Evolutionary conservation across 352 stramenopile species (phyloP).

Genomic region (Globisporangium uncinulatum): DNA sequence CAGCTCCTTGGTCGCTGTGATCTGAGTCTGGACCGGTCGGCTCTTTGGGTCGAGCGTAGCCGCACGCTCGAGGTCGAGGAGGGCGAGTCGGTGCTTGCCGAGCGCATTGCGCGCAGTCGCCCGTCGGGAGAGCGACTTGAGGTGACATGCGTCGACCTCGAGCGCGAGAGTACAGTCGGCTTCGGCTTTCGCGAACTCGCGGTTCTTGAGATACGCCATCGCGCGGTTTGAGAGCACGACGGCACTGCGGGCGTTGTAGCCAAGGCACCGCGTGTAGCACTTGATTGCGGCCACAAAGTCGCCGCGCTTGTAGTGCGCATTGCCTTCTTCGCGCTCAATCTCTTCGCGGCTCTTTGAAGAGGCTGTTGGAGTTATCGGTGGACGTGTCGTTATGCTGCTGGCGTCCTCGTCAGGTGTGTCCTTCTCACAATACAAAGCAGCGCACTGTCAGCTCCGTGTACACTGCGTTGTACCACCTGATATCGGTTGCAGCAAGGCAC

Average conservation of each 20-base stretch:
- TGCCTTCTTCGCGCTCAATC: conserved; percentile 88
- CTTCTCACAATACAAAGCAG: neutral
- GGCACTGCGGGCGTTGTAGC: conserved; percentile 58
- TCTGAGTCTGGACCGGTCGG: conserved; percentile 59
- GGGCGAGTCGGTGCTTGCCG: conserved; percentile 78
- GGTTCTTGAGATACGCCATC: conserved; percentile 87
- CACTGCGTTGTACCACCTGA: neutral
- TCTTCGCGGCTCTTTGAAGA: conserved; percentile 38
- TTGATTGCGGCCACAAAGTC: conserved; percentile 87
- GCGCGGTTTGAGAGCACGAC: conserved; percentile 88
- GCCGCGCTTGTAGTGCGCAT: conserved; percentile 84
- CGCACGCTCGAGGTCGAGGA: conserved; percentile 77
- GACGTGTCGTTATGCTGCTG: too few relatives aligned
- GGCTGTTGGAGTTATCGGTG: too few relatives aligned
- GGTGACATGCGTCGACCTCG: conserved; percentile 67
- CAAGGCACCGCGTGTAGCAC: conserved; percentile 86
- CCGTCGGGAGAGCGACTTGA: conserved; percentile 83
- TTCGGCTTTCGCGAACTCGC: conserved; percentile 83
- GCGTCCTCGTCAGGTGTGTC: too few relatives aligned
- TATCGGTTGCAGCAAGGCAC: neutral
- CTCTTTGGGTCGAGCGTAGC: conserved; percentile 61
- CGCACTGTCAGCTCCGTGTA: neutral
- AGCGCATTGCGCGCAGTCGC: conserved; percentile 82
- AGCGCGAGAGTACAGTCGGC: conserved; percentile 85
- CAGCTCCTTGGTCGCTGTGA: conserved; percentile 54